Evolutionary conservation across 176 grass and related monocot genomes (phyloP).

Genomic region (Oryza rufipogon): DNA sequence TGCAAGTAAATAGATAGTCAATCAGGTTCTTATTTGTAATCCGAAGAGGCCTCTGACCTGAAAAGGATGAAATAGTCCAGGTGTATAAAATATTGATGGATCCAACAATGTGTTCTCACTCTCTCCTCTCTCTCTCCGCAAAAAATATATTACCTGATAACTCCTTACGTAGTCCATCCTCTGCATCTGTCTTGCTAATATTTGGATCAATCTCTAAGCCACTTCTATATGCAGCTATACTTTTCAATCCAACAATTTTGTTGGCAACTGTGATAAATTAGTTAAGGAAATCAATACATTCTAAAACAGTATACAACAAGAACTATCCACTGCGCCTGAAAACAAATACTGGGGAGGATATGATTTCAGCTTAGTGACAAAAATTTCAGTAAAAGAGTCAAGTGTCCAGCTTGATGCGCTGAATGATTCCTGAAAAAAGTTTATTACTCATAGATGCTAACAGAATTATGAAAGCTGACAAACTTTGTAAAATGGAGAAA

Average conservation of each 20-base stretch:
- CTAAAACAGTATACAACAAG: constrained; percentile 10
- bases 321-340: neutral
- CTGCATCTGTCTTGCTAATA: constrained; percentile 73
- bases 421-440: constrained; percentile 65
- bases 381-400: constrained; percentile 80
- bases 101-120: neutral
- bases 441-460: constrained; percentile 8
- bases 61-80: constrained; percentile 44
- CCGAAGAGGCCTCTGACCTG: constrained; percentile 74
- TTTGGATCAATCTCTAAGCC: constrained; percentile 81
- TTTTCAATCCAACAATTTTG: constrained; percentile 89
- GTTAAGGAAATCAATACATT: constrained; percentile 55
- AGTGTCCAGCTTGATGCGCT: constrained; percentile 73
- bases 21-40: constrained; percentile 91
- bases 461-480: neutral
- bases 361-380: constrained; percentile 77
- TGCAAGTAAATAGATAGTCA: constrained; percentile 87
- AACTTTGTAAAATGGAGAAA: neutral
- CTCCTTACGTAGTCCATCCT: constrained; percentile 76
- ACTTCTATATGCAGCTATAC: constrained; percentile 92
- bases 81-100: constrained; percentile 22
- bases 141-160: constrained; percentile 57
- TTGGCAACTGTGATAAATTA: constrained; percentile 56
- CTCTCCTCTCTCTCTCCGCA: neutral
- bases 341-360: constrained; percentile 65